These are phyloP conservation scores for Comarum palustre DNA, from an alignment of 306 rosid species.

Conservation along the genomic window DNA sequence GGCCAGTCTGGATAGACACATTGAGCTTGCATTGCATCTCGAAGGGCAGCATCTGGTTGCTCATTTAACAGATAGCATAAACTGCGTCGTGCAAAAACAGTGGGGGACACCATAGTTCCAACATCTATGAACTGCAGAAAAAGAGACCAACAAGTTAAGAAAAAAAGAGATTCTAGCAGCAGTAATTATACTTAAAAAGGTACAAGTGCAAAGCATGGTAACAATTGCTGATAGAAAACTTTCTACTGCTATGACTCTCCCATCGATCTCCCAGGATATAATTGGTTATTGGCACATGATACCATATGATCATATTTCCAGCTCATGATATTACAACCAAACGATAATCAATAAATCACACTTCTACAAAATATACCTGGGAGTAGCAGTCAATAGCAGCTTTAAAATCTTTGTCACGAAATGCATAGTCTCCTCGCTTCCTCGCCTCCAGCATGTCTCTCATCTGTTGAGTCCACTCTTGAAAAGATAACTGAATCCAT, in stretches of 20 bases:
- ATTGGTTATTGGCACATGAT: neutral
- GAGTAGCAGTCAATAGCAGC: slow-evolving; percentile 91
- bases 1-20: slow-evolving; percentile 94
- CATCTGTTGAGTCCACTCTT: slow-evolving; percentile 99
- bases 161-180: neutral
- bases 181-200: neutral
- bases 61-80: slow-evolving; percentile 84
- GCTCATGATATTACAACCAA: neutral
- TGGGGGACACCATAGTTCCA: slow-evolving; percentile 91
- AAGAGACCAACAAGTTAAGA: neutral
- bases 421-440: slow-evolving; percentile 89
- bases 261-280: neutral
- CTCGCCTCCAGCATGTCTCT: slow-evolving; percentile 95
- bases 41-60: slow-evolving; percentile 89
- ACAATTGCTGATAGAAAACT: neutral
- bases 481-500: slow-evolving; percentile 83
- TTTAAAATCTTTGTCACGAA: slow-evolving; percentile 83
- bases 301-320: neutral
- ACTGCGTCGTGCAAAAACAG: slow-evolving; percentile 93
- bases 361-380: slow-evolving; percentile 52
- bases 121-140: slow-evolving; percentile 74
- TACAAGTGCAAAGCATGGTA: neutral
- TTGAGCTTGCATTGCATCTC: slow-evolving; percentile 99
- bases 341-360: neutral
- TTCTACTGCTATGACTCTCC: neutral